Evolutionary conservation across 768 basidiomycete species (phyloP).

Genomic region (Hortiboletus campestris): DNA sequence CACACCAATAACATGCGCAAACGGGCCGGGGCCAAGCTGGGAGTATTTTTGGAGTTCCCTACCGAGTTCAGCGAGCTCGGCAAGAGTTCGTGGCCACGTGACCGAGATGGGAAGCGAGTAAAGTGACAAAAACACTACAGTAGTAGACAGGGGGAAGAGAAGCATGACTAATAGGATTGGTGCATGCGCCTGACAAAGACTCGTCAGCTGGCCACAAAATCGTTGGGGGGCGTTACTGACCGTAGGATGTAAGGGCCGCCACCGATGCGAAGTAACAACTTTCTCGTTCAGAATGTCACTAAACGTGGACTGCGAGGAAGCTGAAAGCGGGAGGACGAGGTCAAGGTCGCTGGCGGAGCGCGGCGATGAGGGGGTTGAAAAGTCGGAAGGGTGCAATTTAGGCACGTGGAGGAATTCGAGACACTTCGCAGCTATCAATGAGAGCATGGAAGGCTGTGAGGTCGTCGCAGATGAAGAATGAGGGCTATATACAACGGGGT

Average conservation of each 20-base stretch:
- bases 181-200: conserved; percentile 44
- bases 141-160: conserved; percentile 67
- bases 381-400: conserved; percentile 38
- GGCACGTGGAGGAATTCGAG: conserved; percentile 52
- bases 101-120: conserved; percentile 67
- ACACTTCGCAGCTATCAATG: conserved; percentile 48
- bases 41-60: conserved; percentile 76
- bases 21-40: conserved; percentile 60
- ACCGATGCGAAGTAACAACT: conserved; percentile 26
- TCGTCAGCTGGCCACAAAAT: conserved; percentile 9
- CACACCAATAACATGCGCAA: conserved; percentile 78
- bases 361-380: conserved; percentile 48
- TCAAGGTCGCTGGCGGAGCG: conserved; percentile 40
- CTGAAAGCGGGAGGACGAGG: conserved; percentile 53
- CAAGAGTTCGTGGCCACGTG: conserved; percentile 71
- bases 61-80: conserved; percentile 74
- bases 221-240: conserved; percentile 27
- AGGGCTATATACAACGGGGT: not conserved
- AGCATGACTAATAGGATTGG: conserved; percentile 70
- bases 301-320: conserved; percentile 49
- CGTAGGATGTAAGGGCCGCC: conserved; percentile 32
- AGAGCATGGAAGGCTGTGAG: conserved; percentile 46
- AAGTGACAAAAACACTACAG: conserved; percentile 43
- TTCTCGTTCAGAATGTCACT: conserved; percentile 43
- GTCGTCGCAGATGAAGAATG: conserved; percentile 9